These are phyloP conservation scores for Calonectria leucothoes DNA, from an alignment of 2,329 filamentous ascomycete genomes.

Conservation along the genomic window DNA sequence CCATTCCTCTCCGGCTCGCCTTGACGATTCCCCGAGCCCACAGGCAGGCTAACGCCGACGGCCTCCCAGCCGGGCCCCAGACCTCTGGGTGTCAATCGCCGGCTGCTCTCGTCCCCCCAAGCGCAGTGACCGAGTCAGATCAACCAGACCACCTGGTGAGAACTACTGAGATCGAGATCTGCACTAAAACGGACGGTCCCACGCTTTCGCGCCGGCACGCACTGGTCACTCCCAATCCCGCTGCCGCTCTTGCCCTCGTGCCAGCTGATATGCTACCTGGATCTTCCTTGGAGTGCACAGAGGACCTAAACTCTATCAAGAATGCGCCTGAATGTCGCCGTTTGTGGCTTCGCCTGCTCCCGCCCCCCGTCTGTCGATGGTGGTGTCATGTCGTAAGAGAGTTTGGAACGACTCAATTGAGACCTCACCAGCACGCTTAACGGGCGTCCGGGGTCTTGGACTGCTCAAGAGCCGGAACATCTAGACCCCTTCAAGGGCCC, in stretches of 20 bases:
- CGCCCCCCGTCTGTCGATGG: conserved; percentile 32
- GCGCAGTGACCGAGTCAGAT: conserved; percentile 41
- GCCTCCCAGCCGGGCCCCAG: conserved; percentile 34
- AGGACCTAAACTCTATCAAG: conserved; percentile 21
- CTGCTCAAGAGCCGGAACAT: background rate
- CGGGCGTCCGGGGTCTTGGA: conserved; percentile 31
- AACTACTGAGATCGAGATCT: conserved; percentile 42
- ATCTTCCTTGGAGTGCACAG: conserved; percentile 18
- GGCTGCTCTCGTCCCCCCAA: conserved; percentile 29
- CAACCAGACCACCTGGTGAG: conserved; percentile 34
- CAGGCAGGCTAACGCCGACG: conserved; percentile 29
- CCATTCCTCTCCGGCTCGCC: conserved; percentile 19
- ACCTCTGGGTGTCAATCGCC: conserved; percentile 29
- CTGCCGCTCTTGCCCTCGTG: conserved; percentile 25
- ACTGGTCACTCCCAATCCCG: conserved; percentile 34
- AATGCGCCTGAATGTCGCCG: conserved; percentile 18
- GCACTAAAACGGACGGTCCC: conserved; percentile 38
- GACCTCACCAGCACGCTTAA: conserved; percentile 23
- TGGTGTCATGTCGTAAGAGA: conserved; percentile 36
- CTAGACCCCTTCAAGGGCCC: conserved; percentile 12
- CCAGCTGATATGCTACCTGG: conserved; percentile 21
- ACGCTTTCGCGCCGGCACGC: conserved; percentile 25
- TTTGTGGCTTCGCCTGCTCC: conserved; percentile 31
- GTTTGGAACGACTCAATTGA: conserved; percentile 25
- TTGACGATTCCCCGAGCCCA: conserved; percentile 29